Conservation (phyloP, 2,329 filamentous ascomycete genomes). For the Mollisiaceae sp. region DNA sequence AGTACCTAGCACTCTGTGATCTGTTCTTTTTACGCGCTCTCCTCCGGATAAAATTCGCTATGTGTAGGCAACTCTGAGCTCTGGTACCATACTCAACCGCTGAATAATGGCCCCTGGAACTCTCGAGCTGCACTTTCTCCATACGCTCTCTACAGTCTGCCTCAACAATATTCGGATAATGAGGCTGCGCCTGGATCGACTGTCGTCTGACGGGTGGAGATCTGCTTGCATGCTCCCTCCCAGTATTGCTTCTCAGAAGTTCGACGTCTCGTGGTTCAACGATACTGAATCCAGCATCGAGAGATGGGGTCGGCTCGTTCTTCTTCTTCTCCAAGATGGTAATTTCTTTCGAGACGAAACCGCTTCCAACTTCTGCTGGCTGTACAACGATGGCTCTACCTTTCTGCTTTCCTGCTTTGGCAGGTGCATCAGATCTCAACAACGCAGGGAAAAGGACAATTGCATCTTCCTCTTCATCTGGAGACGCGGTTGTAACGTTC, state of each 20-base stretch:
- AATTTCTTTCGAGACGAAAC: neutral
- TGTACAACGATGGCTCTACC: neutral
- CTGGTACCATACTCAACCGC: neutral
- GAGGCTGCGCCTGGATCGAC: neutral
- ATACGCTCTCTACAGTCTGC: neutral
- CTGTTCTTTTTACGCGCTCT: neutral
- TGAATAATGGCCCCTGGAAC: neutral
- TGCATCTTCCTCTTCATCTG: neutral
- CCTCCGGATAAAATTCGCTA: neutral
- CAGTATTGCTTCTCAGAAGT: neutral
- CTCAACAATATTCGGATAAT: constrained; percentile 1
- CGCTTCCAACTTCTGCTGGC: neutral
- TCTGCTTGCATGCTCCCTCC: neutral
- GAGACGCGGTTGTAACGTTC: neutral
- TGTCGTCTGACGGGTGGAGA: neutral
- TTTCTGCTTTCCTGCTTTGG: constrained; percentile 1
- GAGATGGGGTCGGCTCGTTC: neutral
- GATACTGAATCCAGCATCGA: neutral
- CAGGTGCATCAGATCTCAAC: neutral
- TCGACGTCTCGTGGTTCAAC: neutral
- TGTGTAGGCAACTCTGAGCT: neutral
- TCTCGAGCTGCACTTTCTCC: neutral
- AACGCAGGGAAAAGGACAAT: neutral
- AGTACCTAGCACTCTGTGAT: neutral
- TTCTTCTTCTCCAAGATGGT: constrained; percentile 1